Evolutionary conservation across 768 basidiomycete genomes (phyloP), one percentile per base, ranked within the genome.

Genomic region (Chlorophyllum brunneum): DNA sequence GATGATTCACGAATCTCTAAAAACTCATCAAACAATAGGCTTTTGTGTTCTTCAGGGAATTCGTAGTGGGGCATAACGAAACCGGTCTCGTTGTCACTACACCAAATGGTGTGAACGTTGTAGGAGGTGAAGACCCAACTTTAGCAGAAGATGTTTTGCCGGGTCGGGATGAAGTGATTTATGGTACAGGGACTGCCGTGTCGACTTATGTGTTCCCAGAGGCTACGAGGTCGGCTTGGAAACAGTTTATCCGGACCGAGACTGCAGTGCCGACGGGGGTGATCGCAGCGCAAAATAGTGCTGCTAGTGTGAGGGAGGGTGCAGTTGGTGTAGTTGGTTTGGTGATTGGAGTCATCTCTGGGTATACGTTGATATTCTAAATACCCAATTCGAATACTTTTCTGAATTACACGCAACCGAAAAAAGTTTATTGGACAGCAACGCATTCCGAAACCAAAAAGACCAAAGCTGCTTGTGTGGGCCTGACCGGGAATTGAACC

Each of bases 401-500:
- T 31, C 30, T 31, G 7, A 31, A 31, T 31, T 31, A 6, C 30
- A 6, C 6, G 13, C 6, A 31, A 7, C 30, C 6, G 6, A 31
- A 7, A 7, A 31, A 31, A 31, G 30, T 13, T 31, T 13, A 31
- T 9, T 31, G 4, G 4, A 31, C 9, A 13, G 30, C 15, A 31
- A 31, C 13, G 5, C 13, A 5, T 11, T 13, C 16, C 33, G 13
- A 15, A 5, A 5, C 9, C 15, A 31, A 11, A 36, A 36, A 34
- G 5, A 36, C 16, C 34, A 36, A n/a, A 36, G n/a, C n/a, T n/a
- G n/a, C n/a, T n/a, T n/a, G n/a, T n/a, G n/a, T 48, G 77, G 83
- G 82, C 84, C 82, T 83, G 76, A 78, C 83, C 79, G 83, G 83
- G 85, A 85, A 85, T 86, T 85, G 85, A 88, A 86, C 85, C 84